Evolutionary conservation across 768 basidiomycete genomes (phyloP).

Genomic region (Saitozyma podzolica): DNA sequence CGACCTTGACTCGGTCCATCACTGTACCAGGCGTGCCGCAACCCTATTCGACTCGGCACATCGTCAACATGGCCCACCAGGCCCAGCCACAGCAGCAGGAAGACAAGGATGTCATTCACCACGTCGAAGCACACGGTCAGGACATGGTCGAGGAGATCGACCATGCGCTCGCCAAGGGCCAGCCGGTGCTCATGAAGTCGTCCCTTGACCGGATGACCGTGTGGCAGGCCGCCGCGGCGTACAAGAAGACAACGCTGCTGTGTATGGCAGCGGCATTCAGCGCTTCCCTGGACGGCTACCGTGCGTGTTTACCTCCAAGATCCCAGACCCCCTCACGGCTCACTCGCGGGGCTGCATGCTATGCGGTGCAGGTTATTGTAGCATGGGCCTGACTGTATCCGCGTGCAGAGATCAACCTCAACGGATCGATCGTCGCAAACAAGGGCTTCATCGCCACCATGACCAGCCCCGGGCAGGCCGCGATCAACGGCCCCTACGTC

Average conservation of each 20-base stretch:
- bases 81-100: no score
- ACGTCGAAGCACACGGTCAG: no score
- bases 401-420: slow-evolving; percentile 25
- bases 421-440: slow-evolving; percentile 27
- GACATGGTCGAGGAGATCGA: slow-evolving; percentile 2
- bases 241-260: slow-evolving; percentile 18
- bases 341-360: no score
- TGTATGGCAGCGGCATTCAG: slow-evolving; percentile 30
- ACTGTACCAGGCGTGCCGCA: no score
- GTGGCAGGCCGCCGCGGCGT: slow-evolving; percentile 19
- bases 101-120: no score
- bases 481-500: slow-evolving; percentile 9
- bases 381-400: neutral
- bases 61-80: no score
- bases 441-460: slow-evolving; percentile 26
- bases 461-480: neutral
- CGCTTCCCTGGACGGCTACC: slow-evolving; percentile 36
- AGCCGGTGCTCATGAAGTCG: slow-evolving; percentile 24
- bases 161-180: slow-evolving; percentile 8
- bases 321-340: neutral
- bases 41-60: no score
- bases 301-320: slow-evolving; percentile 12
- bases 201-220: slow-evolving; percentile 20
- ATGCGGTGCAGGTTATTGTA: no score
- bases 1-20: no score